Base-by-base conservation (phyloP, 1,284 basidiomycete species). In the Fomitopsis palustris region DNA sequence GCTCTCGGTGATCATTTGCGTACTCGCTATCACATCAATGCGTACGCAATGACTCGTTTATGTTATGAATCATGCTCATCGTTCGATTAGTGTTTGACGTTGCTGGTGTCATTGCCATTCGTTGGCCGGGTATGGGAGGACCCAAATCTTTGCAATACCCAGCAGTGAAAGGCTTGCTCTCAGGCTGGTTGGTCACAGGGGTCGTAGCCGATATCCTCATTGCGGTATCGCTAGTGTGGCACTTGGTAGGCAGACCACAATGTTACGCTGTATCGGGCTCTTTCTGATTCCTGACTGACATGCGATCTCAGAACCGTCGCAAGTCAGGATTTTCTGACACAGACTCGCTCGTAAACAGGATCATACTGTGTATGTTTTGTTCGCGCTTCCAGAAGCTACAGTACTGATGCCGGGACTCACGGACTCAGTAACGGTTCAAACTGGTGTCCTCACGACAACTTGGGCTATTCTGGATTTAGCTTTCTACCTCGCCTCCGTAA, bases 351-450 rank as follows among this genome's bases (percentile, higher is more conserved):
- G 42, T 55, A 17, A 55, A 55, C 42, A 41, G n/a, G 27, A 55
- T 55, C 27, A 55, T 55, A 10, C 54, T 19, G 27, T 31, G 54
- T 55, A 45, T 29, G 54, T 33, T 25, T 21, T 39, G 16, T 16
- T 29, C 23, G 3, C 19, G 17, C 19, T 33, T 39, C n/a, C 25
- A 25, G 38, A 29, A 39, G 14, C 27, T 9, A 41, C 53, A 25
- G 45, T 4, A 29, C 45, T 29, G 17, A 47, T 47, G 7, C 4
- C 27, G 17, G 17, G 53, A 6, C 23, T 45, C n/a, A 19, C 38
- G 31, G 49, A 35, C 27, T n/a, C 38, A 73, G 77, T 76, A 42
- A 73, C 77, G 3, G 69, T 79, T 10, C 74, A 77, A 57, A 77
- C 75, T 4, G 75, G 76, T 9, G 52, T 74, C 21, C 47, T 76